Conservation (phyloP, 345 rosid genomes). For the Carallia brachiata region DNA sequence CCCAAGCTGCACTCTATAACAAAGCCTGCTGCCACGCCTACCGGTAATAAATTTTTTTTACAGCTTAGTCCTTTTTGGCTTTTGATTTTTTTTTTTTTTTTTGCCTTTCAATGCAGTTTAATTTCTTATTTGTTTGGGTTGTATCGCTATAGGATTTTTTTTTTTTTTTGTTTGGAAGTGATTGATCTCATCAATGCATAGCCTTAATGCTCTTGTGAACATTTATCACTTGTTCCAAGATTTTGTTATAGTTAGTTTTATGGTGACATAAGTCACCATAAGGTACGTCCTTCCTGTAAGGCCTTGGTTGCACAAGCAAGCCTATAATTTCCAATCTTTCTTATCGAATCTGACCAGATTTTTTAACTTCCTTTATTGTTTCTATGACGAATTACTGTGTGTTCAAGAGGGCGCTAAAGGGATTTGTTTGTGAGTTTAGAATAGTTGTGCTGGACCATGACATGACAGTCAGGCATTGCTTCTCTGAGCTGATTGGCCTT, state of each 20-base stretch:
- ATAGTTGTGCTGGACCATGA: background rate
- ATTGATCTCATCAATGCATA: too few species aligned
- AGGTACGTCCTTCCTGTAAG: too few species aligned
- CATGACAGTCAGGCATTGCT: background rate
- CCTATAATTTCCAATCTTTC: background rate
- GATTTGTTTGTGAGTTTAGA: background rate
- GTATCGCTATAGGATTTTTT: too few species aligned
- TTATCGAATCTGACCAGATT: background rate
- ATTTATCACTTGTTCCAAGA: too few species aligned
- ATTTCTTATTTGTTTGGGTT: too few species aligned
- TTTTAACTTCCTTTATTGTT: background rate
- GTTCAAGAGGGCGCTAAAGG: background rate
- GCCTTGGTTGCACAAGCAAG: background rate
- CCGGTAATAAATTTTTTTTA: slow-evolving; percentile 32
- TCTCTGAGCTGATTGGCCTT: slow-evolving; percentile 7
- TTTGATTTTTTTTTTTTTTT: background rate
- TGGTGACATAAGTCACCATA: too few species aligned
- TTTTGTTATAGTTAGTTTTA: too few species aligned
- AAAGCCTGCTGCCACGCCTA: slow-evolving; percentile 95
- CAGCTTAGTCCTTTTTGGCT: background rate
- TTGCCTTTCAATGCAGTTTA: background rate
- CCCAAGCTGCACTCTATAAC: slow-evolving; percentile 93
- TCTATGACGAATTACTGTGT: background rate
- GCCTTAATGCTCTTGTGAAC: too few species aligned
- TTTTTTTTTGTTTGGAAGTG: too few species aligned